phyloP scores from a whole-genome alignment of 164 flowering plant genomes.

The Sextonia rubra region DNA sequence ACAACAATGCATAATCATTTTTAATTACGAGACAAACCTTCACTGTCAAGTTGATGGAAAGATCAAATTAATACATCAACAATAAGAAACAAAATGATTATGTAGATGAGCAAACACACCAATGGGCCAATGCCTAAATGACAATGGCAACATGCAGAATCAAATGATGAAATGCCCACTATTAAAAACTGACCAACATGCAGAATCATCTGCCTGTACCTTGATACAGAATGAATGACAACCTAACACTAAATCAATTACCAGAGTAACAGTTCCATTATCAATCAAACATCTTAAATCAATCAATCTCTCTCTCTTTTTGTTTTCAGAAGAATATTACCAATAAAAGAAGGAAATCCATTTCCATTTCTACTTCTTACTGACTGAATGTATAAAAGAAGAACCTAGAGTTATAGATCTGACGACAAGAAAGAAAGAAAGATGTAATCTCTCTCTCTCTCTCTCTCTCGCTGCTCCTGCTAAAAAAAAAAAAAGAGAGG shows the following conservation, averaged over 20 bases:
- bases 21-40: background rate
- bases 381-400: no score
- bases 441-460: background rate
- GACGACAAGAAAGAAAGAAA: no score
- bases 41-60: background rate
- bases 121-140: background rate
- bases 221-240: no score
- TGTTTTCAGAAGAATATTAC: no score
- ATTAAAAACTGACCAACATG: background rate
- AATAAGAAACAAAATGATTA: background rate
- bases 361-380: conserved; percentile 43
- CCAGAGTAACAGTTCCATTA: no score
- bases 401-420: background rate
- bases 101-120: background rate
- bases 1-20: background rate
- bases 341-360: background rate
- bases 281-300: no score
- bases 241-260: no score
- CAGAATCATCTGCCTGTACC: no score
- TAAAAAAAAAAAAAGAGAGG: background rate
- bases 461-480: background rate
- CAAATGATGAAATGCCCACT: background rate
- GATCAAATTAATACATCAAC: background rate
- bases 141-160: background rate
- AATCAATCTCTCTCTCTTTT: background rate